Conservation (phyloP, 345 rosid genomes). For the Lepidium didymum region DNA sequence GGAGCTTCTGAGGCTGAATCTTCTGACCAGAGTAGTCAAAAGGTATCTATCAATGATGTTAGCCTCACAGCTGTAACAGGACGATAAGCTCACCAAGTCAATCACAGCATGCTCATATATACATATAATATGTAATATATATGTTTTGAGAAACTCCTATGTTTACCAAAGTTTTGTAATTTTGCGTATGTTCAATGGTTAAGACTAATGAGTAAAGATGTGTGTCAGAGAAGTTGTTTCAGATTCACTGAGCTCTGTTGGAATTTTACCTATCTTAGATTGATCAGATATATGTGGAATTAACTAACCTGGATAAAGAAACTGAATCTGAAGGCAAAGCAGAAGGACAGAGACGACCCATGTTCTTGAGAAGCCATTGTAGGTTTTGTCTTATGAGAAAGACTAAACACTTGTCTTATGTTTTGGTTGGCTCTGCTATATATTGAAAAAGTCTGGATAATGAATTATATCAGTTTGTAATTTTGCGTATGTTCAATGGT, state of each 20-base stretch:
- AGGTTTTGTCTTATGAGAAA: neutral
- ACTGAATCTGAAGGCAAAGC: neutral
- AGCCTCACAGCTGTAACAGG: no score
- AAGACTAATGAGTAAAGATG: neutral
- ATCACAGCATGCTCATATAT: no score
- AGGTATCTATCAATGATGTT: no score
- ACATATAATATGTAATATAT: neutral
- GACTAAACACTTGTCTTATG: neutral
- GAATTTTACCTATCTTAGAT: neutral
- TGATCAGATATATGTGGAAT: neutral
- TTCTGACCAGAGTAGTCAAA: no score
- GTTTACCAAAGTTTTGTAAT: neutral
- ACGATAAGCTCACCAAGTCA: no score
- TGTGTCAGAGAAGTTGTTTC: neutral
- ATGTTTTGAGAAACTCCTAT: neutral
- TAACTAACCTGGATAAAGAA: slow-evolving; percentile 7
- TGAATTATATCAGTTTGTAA: neutral
- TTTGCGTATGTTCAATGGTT: neutral
- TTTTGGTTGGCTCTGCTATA: neutral
- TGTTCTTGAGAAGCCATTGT: neutral
- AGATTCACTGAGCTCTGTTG: neutral
- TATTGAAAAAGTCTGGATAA: neutral
- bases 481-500: no score
- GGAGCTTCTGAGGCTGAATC: no score
- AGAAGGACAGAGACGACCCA: neutral